These are phyloP conservation scores for Phytophthora fragariaefolia DNA, from an alignment of 352 stramenopile genomes.

Conservation along the genomic window DNA sequence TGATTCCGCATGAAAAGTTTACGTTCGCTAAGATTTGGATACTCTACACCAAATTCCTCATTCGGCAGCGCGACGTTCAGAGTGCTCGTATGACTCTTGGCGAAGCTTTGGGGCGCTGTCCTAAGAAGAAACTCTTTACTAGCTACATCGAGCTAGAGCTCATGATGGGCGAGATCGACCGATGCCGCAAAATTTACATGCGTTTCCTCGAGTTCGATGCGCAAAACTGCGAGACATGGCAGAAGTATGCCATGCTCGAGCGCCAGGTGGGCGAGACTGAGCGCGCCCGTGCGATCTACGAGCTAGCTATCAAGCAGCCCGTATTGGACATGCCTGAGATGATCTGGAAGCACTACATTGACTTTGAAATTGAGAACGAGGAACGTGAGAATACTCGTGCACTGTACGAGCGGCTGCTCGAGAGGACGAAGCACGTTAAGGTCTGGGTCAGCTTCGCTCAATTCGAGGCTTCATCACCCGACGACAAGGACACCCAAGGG, in stretches of 20 bases:
- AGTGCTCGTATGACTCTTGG: slow-evolving; percentile 93
- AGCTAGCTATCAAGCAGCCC: slow-evolving; percentile 95
- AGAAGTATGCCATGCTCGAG: slow-evolving; percentile 97
- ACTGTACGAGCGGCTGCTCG: slow-evolving; percentile 96
- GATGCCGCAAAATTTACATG: slow-evolving; percentile 92
- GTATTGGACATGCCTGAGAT: slow-evolving; percentile 98
- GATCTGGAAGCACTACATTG: slow-evolving; percentile 99
- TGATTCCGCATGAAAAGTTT: slow-evolving; percentile 97
- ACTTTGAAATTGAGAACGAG: slow-evolving; percentile 96
- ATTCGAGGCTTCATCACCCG: slow-evolving; percentile 70
- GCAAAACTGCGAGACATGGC: slow-evolving; percentile 95
- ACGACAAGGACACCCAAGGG: slow-evolving; percentile 32
- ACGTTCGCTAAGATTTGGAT: slow-evolving; percentile 99
- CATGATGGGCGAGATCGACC: slow-evolving; percentile 98
- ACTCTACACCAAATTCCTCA: slow-evolving; percentile 96
- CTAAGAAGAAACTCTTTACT: slow-evolving; percentile 93
- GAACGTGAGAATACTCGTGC: slow-evolving; percentile 87
- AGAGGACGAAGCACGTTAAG: slow-evolving; percentile 98
- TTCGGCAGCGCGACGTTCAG: slow-evolving; percentile 94
- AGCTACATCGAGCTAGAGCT: slow-evolving; percentile 97
- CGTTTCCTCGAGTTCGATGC: slow-evolving; percentile 85
- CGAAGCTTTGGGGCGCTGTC: slow-evolving; percentile 94
- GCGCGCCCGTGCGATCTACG: slow-evolving; percentile 94
- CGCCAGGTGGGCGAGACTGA: slow-evolving; percentile 95
- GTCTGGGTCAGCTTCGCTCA: slow-evolving; percentile 94